Evolutionary conservation across 2,329 filamentous ascomycete species (phyloP).

Genomic region (Gaeumannomyces sp.): DNA sequence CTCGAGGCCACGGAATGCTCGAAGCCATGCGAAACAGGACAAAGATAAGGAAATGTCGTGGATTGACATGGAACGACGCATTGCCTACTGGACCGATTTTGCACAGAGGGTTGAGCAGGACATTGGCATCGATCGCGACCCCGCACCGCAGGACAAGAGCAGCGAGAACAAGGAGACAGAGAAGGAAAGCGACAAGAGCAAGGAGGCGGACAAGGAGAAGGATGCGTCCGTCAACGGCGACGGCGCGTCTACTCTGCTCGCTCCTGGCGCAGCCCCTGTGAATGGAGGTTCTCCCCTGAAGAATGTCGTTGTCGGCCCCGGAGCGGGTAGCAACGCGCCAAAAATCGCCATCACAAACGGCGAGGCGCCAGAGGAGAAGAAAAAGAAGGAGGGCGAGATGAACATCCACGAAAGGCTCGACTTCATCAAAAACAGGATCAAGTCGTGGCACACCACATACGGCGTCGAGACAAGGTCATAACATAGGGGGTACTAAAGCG

Average conservation of each 20-base stretch:
- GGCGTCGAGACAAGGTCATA: slow-evolving; percentile 7
- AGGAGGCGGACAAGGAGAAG: neutral
- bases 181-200: neutral
- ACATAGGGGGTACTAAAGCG: neutral
- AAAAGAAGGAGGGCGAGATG: slow-evolving; percentile 8
- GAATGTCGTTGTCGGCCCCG: neutral
- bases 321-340: neutral
- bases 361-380: neutral
- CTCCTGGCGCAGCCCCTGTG: neutral
- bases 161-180: slow-evolving; percentile 3
- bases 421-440: slow-evolving; percentile 10
- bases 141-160: slow-evolving; percentile 1
- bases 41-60: slow-evolving; percentile 9
- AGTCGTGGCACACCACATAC: slow-evolving; percentile 7
- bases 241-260: neutral
- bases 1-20: slow-evolving; percentile 29
- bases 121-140: slow-evolving; percentile 2
- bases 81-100: slow-evolving; percentile 10
- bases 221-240: neutral
- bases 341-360: slow-evolving; percentile 4
- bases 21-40: slow-evolving; percentile 6
- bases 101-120: slow-evolving; percentile 9
- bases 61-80: slow-evolving; percentile 8
- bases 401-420: slow-evolving; percentile 9
- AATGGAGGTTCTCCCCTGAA: neutral